Conservation (phyloP, 306 rosid genomes). For the Cucurbita argyrosperma region DNA sequence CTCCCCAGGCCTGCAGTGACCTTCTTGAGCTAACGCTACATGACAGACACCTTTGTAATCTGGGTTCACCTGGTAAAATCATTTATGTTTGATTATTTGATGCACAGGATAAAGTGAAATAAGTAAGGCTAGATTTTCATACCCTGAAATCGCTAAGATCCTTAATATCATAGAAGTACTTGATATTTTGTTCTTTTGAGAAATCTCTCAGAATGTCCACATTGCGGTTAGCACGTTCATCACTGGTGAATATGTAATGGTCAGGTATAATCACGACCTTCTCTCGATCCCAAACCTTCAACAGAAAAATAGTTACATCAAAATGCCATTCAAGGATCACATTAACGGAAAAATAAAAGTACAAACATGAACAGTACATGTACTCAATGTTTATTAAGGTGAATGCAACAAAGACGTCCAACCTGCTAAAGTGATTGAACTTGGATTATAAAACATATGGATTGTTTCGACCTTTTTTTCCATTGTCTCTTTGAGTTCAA, state of each 20-base stretch:
- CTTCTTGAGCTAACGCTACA: constrained; percentile 96
- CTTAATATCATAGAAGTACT: constrained; percentile 88
- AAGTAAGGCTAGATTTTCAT: constrained; percentile 2
- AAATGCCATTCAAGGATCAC: neutral
- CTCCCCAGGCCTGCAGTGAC: constrained; percentile 99
- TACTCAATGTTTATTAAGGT: neutral
- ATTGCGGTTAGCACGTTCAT: constrained; percentile 90
- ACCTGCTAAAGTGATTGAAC: neutral
- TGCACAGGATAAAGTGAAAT: neutral
- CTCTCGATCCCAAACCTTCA: constrained; percentile 92
- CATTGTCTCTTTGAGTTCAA: too few relatives aligned
- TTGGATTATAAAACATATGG: neutral
- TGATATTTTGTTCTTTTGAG: constrained; percentile 72
- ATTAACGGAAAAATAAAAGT: neutral
- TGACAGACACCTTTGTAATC: constrained; percentile 98
- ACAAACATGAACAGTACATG: neutral
- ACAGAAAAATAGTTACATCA: neutral
- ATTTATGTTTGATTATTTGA: neutral
- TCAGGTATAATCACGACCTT: constrained; percentile 87
- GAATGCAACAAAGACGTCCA: neutral
- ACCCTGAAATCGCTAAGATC: constrained; percentile 89
- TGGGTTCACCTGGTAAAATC: constrained; percentile 60
- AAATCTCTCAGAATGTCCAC: constrained; percentile 88
- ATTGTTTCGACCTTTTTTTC: neutral
- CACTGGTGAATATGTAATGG: constrained; percentile 82